These are phyloP conservation scores for Sporothrix dimorphospora DNA, from an alignment of 2,329 filamentous ascomycete genomes.

Conservation along the genomic window DNA sequence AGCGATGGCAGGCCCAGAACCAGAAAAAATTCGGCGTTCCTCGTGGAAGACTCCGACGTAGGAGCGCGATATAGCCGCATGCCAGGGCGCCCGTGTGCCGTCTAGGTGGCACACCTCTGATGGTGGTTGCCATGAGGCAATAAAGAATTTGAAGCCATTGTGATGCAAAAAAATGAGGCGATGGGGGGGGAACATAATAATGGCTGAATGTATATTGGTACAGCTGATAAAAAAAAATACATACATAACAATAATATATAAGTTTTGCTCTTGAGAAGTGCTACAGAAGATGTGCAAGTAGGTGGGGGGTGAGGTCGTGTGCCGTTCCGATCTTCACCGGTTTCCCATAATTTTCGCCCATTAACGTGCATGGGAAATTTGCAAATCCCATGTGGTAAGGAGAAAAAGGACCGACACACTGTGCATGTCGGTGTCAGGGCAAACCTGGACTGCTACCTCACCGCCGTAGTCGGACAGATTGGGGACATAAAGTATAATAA, in stretches of 20 bases:
- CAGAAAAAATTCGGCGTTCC: conserved; percentile 11
- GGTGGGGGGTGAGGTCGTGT: not conserved
- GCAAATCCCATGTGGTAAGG: conserved; percentile 26
- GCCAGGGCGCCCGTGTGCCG: not conserved
- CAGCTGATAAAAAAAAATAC: not conserved
- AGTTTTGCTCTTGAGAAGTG: not conserved
- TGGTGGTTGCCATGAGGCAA: not conserved
- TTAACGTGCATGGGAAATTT: conserved; percentile 20
- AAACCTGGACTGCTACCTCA: not conserved
- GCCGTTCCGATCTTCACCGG: conserved; percentile 2
- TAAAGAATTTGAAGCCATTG: too few relatives aligned
- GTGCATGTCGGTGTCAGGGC: not conserved
- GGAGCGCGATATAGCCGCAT: conserved; percentile 13
- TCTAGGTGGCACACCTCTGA: not conserved
- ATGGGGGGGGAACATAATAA: not conserved
- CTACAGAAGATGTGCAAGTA: not conserved
- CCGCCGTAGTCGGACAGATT: not conserved
- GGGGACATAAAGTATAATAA: not conserved
- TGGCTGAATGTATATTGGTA: not conserved
- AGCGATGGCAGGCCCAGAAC: not conserved
- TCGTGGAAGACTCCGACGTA: conserved; percentile 22
- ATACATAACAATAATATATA: not conserved
- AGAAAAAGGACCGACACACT: conserved; percentile 9
- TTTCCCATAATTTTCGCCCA: conserved; percentile 7
- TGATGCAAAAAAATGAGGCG: not conserved